Conservation (phyloP, 371 early-diverging fungal genomes). For the Chytridiales sp. region DNA sequence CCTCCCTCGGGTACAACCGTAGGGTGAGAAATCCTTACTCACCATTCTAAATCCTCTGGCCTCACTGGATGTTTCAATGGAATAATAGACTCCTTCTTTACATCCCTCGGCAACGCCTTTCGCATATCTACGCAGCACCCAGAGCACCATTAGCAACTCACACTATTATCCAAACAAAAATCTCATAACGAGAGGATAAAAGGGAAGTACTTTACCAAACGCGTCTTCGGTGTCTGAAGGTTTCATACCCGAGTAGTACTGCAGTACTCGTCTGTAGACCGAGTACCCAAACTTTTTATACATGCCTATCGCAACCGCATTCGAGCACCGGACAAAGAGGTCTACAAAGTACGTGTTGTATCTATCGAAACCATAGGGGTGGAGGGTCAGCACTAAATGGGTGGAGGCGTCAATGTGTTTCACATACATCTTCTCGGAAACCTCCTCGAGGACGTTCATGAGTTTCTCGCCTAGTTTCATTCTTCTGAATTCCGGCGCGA, state of each 20-base stretch:
- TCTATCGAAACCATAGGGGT: slow-evolving; percentile 14
- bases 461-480: slow-evolving; percentile 87
- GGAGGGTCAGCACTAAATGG: slow-evolving; percentile 10
- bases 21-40: too few species aligned
- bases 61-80: slow-evolving; percentile 47
- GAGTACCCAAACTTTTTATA: slow-evolving; percentile 94
- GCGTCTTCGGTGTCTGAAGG: slow-evolving; percentile 70
- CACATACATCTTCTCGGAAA: slow-evolving; percentile 77
- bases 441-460: slow-evolving; percentile 91
- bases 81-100: slow-evolving; percentile 57
- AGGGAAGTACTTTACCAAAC: slow-evolving; percentile 63
- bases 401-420: not conserved
- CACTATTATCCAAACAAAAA: not conserved
- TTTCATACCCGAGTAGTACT: slow-evolving; percentile 78
- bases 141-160: not conserved
- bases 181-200: not conserved
- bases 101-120: slow-evolving; percentile 79
- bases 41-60: slow-evolving; percentile 56
- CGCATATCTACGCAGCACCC: slow-evolving; percentile 71
- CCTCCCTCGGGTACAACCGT: too few species aligned
- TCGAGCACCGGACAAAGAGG: slow-evolving; percentile 95
- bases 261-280: slow-evolving; percentile 85
- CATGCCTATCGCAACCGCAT: slow-evolving; percentile 93
- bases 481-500: slow-evolving; percentile 94
- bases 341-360: slow-evolving; percentile 96